These are phyloP conservation scores for Petrea volubilis DNA, from an alignment of 257 asterid genomes.

Conservation along the genomic window DNA sequence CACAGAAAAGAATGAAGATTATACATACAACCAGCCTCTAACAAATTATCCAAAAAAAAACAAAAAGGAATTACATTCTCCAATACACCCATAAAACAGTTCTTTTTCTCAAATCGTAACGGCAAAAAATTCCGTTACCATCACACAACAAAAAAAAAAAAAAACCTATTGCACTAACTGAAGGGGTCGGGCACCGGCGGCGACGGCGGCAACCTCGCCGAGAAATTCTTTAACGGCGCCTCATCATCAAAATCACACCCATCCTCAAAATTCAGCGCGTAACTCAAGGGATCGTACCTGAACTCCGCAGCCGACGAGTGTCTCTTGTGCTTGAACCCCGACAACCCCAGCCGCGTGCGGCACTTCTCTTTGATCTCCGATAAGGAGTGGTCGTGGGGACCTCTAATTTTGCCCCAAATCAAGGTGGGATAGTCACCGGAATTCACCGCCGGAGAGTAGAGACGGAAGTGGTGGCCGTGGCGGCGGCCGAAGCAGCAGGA, in stretches of 20 bases:
- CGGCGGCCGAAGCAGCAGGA: conserved; percentile 61
- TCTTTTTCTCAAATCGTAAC: background rate
- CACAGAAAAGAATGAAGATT: background rate
- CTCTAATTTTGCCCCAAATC: conserved; percentile 40
- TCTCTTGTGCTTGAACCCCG: conserved; percentile 38
- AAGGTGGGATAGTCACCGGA: conserved; percentile 53
- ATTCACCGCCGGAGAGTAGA: conserved; percentile 31
- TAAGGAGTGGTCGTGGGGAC: conserved; percentile 30
- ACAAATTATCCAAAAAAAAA: background rate
- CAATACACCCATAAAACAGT: background rate
- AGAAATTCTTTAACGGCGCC: conserved; percentile 50
- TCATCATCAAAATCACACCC: conserved; percentile 44
- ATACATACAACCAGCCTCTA: background rate
- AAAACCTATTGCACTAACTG: conserved; percentile 11
- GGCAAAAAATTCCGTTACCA: background rate
- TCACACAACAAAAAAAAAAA: background rate
- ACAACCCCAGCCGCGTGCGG: conserved; percentile 40
- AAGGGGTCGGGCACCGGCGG: conserved; percentile 35
- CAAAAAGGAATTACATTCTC: background rate
- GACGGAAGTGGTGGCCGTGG: conserved; percentile 28
- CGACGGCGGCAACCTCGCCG: conserved; percentile 59
- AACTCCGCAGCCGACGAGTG: conserved; percentile 56
- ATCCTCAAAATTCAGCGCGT: conserved; percentile 73
- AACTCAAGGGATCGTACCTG: conserved; percentile 77
- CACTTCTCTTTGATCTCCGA: conserved; percentile 55